These are phyloP conservation scores for Xenoacremonium recifei DNA, from an alignment of 2,329 filamentous ascomycete genomes.

Conservation along the genomic window DNA sequence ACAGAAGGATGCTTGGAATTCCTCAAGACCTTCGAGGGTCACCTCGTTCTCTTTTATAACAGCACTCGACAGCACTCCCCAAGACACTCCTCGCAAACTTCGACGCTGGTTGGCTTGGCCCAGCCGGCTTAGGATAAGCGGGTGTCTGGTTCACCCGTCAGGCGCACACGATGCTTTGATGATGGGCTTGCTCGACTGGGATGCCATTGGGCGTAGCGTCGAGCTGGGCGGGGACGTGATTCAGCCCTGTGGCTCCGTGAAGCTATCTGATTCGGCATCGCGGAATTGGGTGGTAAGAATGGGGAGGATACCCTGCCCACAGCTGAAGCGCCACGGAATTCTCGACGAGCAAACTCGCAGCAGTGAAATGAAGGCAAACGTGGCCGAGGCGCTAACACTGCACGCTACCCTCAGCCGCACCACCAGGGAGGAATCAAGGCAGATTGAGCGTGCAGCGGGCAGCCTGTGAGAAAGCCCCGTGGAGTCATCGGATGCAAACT, in stretches of 20 bases:
- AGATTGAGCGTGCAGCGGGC: neutral
- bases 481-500: neutral
- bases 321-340: slow-evolving; percentile 26
- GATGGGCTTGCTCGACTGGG: neutral
- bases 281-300: neutral
- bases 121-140: slow-evolving; percentile 5
- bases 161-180: neutral
- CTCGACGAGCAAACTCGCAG: neutral
- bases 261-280: slow-evolving; percentile 18
- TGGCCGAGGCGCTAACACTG: neutral
- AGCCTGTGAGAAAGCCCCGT: neutral
- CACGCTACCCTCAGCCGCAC: neutral
- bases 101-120: neutral
- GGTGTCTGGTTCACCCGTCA: slow-evolving; percentile 8
- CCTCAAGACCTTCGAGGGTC: too few species aligned
- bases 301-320: slow-evolving; percentile 1
- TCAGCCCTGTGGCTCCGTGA: slow-evolving; percentile 22
- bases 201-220: neutral
- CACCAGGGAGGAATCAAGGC: neutral
- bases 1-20: too few species aligned
- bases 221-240: slow-evolving; percentile 3
- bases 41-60: too few species aligned
- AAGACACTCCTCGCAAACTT: too few species aligned
- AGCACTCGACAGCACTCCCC: too few species aligned
- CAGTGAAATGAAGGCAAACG: neutral